Conservation (phyloP, 306 rosid genomes). For the Sicyos baderoa region DNA sequence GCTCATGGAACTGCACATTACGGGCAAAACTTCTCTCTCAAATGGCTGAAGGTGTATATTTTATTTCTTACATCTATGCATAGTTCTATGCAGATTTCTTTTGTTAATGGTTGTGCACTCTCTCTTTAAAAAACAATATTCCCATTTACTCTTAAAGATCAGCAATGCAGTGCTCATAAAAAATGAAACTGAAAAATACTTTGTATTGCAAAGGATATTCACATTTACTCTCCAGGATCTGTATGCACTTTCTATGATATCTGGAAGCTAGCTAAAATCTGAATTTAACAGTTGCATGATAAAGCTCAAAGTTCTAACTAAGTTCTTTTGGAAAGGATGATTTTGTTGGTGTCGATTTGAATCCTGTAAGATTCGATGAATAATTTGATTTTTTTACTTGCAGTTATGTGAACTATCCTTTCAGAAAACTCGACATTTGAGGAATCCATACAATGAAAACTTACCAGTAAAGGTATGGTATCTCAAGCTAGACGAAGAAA, state of each 20-base stretch:
- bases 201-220: background rate
- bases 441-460: conserved; percentile 97
- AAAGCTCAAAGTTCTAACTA: background rate
- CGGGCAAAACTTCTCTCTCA: conserved; percentile 86
- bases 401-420: conserved; percentile 96
- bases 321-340: background rate
- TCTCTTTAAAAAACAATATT: background rate
- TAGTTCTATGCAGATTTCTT: background rate
- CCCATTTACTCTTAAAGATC: background rate
- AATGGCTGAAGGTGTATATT: conserved; percentile 78
- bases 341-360: background rate
- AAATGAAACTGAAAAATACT: background rate
- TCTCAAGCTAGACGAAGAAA: conserved; percentile 15
- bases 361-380: conserved; percentile 20
- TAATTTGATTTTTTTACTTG: conserved; percentile 35
- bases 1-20: conserved; percentile 99
- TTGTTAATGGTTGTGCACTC: too few relatives aligned
- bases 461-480: conserved; percentile 87
- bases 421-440: conserved; percentile 96
- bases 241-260: background rate
- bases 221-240: background rate
- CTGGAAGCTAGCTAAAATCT: background rate
- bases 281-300: background rate
- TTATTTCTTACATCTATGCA: conserved; percentile 2
- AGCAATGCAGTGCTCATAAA: background rate